Percentiles rank a stretch among this genome's conserved stretches.
phyloP scores from a whole-genome alignment of 2,329 filamentous ascomycete genomes.

The Elsinoe perseae region DNA sequence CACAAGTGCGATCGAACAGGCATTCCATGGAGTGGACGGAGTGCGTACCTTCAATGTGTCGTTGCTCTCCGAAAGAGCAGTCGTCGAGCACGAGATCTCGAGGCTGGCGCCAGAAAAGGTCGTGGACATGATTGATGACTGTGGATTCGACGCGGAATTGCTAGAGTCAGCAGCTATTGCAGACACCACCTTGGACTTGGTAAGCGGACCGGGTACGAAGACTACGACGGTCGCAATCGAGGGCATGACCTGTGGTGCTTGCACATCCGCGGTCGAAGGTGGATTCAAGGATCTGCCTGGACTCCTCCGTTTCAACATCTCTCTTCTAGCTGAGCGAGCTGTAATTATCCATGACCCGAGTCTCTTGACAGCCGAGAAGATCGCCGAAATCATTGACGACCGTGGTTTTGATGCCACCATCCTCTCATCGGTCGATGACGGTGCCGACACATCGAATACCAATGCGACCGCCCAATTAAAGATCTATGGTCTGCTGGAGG shows the following conservation, averaged over 20 bases:
- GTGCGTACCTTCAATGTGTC: slow-evolving; percentile 84
- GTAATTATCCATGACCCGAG: slow-evolving; percentile 74
- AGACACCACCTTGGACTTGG: slow-evolving; percentile 20
- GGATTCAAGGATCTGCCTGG: slow-evolving; percentile 73
- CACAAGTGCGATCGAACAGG: slow-evolving; percentile 88
- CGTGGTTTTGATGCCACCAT: slow-evolving; percentile 79
- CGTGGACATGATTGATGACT: slow-evolving; percentile 79
- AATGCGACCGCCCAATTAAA: slow-evolving; percentile 67
- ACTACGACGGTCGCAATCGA: slow-evolving; percentile 84
- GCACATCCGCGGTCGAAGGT: slow-evolving; percentile 81
- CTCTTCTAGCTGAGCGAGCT: slow-evolving; percentile 82
- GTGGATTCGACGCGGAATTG: slow-evolving; percentile 83
- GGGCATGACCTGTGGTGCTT: slow-evolving; percentile 96
- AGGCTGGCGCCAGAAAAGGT: slow-evolving; percentile 67
- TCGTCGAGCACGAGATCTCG: slow-evolving; percentile 77
- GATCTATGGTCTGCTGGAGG: slow-evolving; percentile 70
- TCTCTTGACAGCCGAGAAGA: slow-evolving; percentile 63
- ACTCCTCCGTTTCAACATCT: slow-evolving; percentile 85
- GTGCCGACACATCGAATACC: slow-evolving; percentile 47
- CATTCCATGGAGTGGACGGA: slow-evolving; percentile 74
- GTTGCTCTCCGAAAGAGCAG: slow-evolving; percentile 91
- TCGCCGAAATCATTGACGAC: slow-evolving; percentile 79
- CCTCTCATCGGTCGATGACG: slow-evolving; percentile 61
- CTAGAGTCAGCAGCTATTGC: slow-evolving; percentile 52
- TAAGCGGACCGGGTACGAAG: slow-evolving; percentile 33